phyloP scores from a whole-genome alignment of 2,329 filamentous ascomycete species.

The Septoria petroselini region DNA sequence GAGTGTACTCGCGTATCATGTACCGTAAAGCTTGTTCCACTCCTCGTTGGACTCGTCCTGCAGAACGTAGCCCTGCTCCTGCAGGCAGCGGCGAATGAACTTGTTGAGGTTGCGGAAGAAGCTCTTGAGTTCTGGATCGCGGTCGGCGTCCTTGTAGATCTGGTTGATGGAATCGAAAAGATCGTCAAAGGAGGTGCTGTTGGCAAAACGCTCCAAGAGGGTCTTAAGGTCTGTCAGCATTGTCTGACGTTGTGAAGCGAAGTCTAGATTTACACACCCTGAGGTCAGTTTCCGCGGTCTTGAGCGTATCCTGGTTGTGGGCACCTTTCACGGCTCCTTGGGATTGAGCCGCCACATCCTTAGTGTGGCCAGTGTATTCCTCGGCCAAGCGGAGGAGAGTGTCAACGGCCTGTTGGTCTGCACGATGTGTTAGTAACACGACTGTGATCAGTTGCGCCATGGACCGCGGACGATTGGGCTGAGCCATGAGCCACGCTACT shows the following conservation, averaged over 20 bases:
- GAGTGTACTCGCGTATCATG: neutral
- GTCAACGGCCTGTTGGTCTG: conserved; percentile 81
- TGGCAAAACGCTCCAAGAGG: conserved; percentile 91
- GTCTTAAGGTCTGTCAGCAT: conserved; percentile 60
- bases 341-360: conserved; percentile 61
- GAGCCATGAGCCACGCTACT: neutral
- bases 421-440: conserved; percentile 31
- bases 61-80: conserved; percentile 88
- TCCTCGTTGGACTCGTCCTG: conserved; percentile 74
- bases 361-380: conserved; percentile 75
- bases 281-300: conserved; percentile 72
- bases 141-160: conserved; percentile 83
- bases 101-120: conserved; percentile 81
- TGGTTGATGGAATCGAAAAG: conserved; percentile 79
- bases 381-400: conserved; percentile 82
- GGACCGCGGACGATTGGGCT: neutral
- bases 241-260: conserved; percentile 39
- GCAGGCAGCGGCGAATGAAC: conserved; percentile 77
- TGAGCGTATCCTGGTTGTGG: conserved; percentile 61
- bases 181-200: conserved; percentile 84
- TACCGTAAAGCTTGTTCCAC: conserved; percentile 72
- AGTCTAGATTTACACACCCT: conserved; percentile 57
- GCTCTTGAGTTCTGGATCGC: conserved; percentile 76
- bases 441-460: neutral
- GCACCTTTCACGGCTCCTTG: conserved; percentile 69